A percentile compares a stretch with the other conserved stretches of the same genome.
phyloP scores from a whole-genome alignment of 2,329 filamentous ascomycete genomes.

The Apiospora malaysiana region DNA sequence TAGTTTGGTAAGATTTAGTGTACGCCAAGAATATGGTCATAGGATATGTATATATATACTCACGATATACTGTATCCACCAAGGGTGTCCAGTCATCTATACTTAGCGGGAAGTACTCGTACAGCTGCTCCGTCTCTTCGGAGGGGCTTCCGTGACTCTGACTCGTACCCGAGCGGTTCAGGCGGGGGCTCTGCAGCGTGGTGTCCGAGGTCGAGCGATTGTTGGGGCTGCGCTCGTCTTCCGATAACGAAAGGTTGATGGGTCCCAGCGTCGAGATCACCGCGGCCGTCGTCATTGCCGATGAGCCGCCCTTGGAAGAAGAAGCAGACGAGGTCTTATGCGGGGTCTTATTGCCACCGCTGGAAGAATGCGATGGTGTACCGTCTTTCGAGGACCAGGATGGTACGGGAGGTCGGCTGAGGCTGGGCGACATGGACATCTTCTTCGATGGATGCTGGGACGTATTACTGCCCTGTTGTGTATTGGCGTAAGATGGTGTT shows the following conservation, averaged over 20 bases:
- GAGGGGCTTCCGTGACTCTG: slow-evolving; percentile 63
- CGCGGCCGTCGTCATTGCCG: slow-evolving; percentile 30
- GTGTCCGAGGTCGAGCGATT: slow-evolving; percentile 53
- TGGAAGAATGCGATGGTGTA: not conserved
- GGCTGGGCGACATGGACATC: slow-evolving; percentile 57
- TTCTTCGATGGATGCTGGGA: slow-evolving; percentile 55
- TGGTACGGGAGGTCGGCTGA: slow-evolving; percentile 60
- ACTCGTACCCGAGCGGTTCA: slow-evolving; percentile 39
- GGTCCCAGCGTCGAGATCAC: slow-evolving; percentile 40
- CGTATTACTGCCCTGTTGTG: slow-evolving; percentile 25
- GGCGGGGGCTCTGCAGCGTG: slow-evolving; percentile 53
- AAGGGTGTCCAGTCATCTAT: slow-evolving; percentile 74
- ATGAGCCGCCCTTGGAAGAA: slow-evolving; percentile 14
- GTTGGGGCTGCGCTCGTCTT: slow-evolving; percentile 63
- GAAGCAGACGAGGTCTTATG: slow-evolving; percentile 25
- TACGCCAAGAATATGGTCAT: too few relatives aligned
- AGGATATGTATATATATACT: slow-evolving; percentile 60
- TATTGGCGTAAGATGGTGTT: not conserved
- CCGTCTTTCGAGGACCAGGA: slow-evolving; percentile 46
- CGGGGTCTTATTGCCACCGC: slow-evolving; percentile 28
- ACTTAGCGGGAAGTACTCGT: slow-evolving; percentile 93
- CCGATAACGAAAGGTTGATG: slow-evolving; percentile 62
- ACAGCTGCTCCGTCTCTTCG: slow-evolving; percentile 83
- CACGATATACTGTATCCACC: slow-evolving; percentile 39
- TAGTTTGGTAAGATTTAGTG: not conserved